A percentile compares a stretch with the other conserved stretches of the same genome.
These are phyloP conservation scores for Fusarium keratoplasticum DNA, from an alignment of 2,329 filamentous ascomycete genomes.

Conservation along the genomic window DNA sequence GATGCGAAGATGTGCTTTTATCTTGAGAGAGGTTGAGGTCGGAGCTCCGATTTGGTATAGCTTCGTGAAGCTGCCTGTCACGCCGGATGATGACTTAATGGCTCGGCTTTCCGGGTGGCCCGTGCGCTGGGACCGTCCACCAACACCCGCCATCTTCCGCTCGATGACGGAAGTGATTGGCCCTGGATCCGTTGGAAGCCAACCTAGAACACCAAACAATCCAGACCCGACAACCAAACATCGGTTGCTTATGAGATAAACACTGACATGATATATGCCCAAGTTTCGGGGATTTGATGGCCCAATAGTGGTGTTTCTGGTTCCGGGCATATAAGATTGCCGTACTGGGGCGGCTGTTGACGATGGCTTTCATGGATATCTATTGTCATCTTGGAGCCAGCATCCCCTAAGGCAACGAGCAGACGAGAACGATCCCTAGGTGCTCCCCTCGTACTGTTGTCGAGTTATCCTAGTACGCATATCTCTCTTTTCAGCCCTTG, in stretches of 20 bases:
- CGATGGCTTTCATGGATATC: background rate
- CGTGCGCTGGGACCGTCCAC: constrained; percentile 34
- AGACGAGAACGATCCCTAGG: background rate
- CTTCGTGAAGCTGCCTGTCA: constrained; percentile 42
- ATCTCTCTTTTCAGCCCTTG: background rate
- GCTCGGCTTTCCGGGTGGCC: constrained; percentile 35
- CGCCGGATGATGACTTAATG: constrained; percentile 42
- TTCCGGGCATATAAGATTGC: background rate
- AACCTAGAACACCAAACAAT: background rate
- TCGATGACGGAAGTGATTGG: background rate
- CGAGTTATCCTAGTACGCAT: background rate
- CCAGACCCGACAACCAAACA: background rate
- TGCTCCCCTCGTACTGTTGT: background rate
- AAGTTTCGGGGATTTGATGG: background rate
- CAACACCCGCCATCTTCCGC: constrained; percentile 17
- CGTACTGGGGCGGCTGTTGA: background rate
- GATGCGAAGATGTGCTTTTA: constrained; percentile 6
- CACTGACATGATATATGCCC: background rate
- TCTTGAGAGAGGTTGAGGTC: constrained; percentile 34
- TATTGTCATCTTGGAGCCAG: background rate
- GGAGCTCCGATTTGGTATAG: constrained; percentile 43
- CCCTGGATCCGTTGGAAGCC: background rate
- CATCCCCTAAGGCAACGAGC: background rate
- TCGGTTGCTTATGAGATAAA: background rate
- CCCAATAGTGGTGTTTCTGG: background rate